Evolutionary conservation across 768 basidiomycete genomes (phyloP), one percentile per base, ranked within the genome.

Genomic region (Rhodotorula paludigena): DNA sequence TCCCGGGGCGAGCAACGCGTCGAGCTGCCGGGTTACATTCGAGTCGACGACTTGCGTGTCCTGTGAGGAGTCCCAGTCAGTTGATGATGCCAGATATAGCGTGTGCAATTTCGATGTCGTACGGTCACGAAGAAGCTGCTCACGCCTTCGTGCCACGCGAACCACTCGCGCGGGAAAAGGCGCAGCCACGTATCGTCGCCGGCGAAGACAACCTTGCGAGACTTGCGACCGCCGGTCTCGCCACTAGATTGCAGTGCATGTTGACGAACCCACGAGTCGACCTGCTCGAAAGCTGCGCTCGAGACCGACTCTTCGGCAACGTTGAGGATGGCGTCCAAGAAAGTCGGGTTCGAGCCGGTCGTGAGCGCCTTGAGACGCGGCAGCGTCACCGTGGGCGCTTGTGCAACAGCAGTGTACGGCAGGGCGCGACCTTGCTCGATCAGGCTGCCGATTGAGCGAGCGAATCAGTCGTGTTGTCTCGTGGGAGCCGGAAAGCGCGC

Each of bases 131-230:
- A 92, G 82, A 98, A 98, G 0, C 92, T 94, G 38, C 78, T 93
- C 89, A 77, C 86, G 92, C 2, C 92, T 86, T 76, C 85, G 30
- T 38, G 57, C 70, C 61, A 68, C 5, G 14, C 41, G 49, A 72
- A 97, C 92, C 9, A 85, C 78, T 56, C 84, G 79, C 0, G 90
- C 88, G 65, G 65, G 76, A 92, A 98, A 15, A 93, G 83, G 1
- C 86, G 83, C 78, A 88, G 84, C 94, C 94, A 98, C 0, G 94
- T 98, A 77, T 97, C 91, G 74, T 97, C 93, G 0, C 94, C 93
- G 86, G 90, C 90, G 21, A 72, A 72, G 23, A 44, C 59, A 11
- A 66, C 1, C 44, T 51, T 45, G 49, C 42, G n/a, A 21, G 47
- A 5, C 10, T n/a, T n/a, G n/a, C n/a, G n/a, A n/a, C n/a, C n/a